Conservation (phyloP, 164 flowering plant species). For the Vitis cinerea region DNA sequence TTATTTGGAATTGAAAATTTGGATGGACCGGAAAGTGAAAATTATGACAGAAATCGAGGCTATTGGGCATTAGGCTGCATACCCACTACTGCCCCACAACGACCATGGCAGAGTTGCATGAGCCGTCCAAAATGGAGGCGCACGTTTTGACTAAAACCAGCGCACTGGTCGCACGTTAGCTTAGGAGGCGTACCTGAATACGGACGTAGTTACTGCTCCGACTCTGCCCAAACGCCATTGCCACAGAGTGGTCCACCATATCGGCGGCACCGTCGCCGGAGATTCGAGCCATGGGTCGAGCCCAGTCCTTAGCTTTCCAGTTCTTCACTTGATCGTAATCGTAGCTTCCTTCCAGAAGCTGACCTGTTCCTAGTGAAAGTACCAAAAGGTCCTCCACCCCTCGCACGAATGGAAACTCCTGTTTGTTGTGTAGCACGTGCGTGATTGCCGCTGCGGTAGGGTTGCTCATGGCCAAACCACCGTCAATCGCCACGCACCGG, state of each 20-base stretch:
- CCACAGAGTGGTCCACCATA: conserved; percentile 83
- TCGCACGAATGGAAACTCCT: conserved; percentile 91
- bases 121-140: no score
- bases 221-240: conserved; percentile 83
- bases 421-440: conserved; percentile 95
- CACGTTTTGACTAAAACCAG: no score
- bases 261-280: conserved; percentile 81
- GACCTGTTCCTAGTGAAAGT: conserved; percentile 74
- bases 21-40: no score
- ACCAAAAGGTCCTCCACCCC: conserved; percentile 94
- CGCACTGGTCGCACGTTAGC: no score
- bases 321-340: conserved; percentile 58
- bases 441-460: conserved; percentile 96
- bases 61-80: no score
- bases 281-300: conserved; percentile 72
- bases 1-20: no score
- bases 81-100: no score
- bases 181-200: conserved; percentile 52
- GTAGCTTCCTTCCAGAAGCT: conserved; percentile 57
- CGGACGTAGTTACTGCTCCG: conserved; percentile 78
- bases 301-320: conserved; percentile 86
- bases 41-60: no score
- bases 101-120: no score
- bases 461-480: conserved; percentile 86
- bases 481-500: conserved; percentile 75